A percentile compares a stretch with the other conserved stretches of the same genome.
These are phyloP conservation scores for Laguncularia racemosa DNA, from an alignment of 345 rosid genomes.

Conservation along the genomic window DNA sequence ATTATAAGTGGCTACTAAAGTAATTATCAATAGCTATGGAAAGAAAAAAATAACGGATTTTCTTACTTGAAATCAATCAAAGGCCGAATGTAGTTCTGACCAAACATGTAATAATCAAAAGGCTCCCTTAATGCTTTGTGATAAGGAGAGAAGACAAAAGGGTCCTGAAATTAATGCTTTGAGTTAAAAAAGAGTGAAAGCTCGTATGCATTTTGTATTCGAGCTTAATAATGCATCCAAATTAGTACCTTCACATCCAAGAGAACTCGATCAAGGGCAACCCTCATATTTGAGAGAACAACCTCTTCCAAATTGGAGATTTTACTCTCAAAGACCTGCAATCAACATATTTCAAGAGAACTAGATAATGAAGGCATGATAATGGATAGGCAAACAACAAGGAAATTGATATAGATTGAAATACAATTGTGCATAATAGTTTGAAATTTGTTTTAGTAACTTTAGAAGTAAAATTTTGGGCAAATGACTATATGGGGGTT, in stretches of 20 bases:
- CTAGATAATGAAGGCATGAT: background rate
- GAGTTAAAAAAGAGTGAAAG: background rate
- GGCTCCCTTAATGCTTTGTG: constrained; percentile 89
- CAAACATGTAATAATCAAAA: constrained; percentile 89
- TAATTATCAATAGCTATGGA: constrained; percentile 2
- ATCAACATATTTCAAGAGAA: background rate
- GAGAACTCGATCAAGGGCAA: constrained; percentile 64
- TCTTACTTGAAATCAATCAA: constrained; percentile 80
- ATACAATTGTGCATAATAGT: no score
- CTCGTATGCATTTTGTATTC: no score
- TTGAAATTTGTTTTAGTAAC: no score
- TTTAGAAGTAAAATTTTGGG: no score
- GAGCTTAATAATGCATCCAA: no score
- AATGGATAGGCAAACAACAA: constrained; percentile 1
- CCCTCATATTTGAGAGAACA: constrained; percentile 77
- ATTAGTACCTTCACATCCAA: constrained; percentile 71
- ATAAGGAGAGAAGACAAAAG: constrained; percentile 64
- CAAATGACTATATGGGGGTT: no score
- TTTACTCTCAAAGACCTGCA: constrained; percentile 73
- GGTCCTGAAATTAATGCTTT: constrained; percentile 46
- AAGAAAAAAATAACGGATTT: constrained; percentile 9
- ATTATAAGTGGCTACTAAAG: background rate
- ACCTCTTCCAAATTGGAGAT: constrained; percentile 48
- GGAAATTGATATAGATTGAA: background rate
- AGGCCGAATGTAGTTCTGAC: constrained; percentile 87